phyloP scores from a whole-genome alignment of 2,329 filamentous ascomycete genomes.

The Teratosphaeria gauchensis region DNA sequence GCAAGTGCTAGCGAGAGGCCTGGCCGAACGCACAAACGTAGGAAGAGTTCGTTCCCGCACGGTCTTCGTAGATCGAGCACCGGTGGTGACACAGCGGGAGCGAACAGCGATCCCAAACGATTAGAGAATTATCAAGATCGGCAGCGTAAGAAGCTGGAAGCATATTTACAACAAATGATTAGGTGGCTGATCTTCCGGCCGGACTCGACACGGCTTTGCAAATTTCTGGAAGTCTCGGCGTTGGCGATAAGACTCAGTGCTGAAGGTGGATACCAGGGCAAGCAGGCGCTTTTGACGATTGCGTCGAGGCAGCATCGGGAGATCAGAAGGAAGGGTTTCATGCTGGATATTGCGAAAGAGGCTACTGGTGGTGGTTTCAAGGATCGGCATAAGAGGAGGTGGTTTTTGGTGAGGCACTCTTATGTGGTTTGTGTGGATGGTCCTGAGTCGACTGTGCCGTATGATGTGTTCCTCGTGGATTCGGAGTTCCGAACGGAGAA shows the following conservation, averaged over 20 bases:
- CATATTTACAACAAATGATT: constrained; percentile 87
- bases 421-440: constrained; percentile 98
- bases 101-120: constrained; percentile 25
- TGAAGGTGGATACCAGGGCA: constrained; percentile 94
- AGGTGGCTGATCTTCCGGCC: constrained; percentile 93
- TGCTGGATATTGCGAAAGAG: constrained; percentile 1
- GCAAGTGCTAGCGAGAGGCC: constrained; percentile 54
- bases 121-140: constrained; percentile 60
- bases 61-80: constrained; percentile 51
- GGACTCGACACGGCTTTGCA: constrained; percentile 90
- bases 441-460: constrained; percentile 96
- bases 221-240: constrained; percentile 90
- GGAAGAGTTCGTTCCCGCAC: constrained; percentile 47
- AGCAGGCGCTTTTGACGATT: constrained; percentile 89
- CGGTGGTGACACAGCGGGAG: constrained; percentile 27
- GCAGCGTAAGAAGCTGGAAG: constrained; percentile 76
- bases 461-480: constrained; percentile 96
- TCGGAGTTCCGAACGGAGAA: constrained; percentile 73
- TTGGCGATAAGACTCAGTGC: constrained; percentile 87
- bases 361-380: constrained; percentile 41
- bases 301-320: constrained; percentile 63
- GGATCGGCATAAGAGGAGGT: constrained; percentile 78
- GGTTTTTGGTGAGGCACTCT: constrained; percentile 96
- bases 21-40: constrained; percentile 27
- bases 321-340: constrained; percentile 16